Conservation (phyloP, 2,329 filamentous ascomycete genomes). For the Karstenula rhodostoma region DNA sequence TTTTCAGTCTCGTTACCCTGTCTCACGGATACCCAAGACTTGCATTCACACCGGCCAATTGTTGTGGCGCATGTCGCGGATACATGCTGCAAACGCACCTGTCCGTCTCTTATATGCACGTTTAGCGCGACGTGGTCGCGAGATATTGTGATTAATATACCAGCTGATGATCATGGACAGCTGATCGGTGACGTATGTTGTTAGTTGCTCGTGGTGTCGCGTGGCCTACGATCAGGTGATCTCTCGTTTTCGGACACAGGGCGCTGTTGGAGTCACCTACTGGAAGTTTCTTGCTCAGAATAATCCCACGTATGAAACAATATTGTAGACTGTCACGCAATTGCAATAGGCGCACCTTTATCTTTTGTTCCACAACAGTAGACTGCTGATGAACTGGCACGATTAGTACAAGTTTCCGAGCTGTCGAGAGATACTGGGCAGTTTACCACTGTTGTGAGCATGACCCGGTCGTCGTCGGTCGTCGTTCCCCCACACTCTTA, state of each 20-base stretch:
- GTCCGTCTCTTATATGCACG: neutral
- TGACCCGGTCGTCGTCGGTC: constrained; percentile 55
- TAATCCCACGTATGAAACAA: constrained; percentile 29
- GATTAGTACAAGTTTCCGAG: constrained; percentile 9
- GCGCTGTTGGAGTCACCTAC: constrained; percentile 3
- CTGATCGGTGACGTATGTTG: neutral
- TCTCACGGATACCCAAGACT: neutral
- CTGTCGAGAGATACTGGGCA: neutral
- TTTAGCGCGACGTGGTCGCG: neutral
- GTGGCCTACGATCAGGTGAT: neutral
- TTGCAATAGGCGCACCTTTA: constrained; percentile 27
- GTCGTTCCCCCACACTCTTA: constrained; percentile 51
- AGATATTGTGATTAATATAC: neutral
- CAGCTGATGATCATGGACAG: neutral
- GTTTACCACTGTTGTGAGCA: constrained; percentile 48
- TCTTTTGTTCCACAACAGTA: constrained; percentile 28
- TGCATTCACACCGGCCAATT: neutral
- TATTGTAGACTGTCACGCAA: constrained; percentile 32
- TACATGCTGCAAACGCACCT: neutral
- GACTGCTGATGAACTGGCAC: constrained; percentile 36
- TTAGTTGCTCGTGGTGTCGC: neutral
- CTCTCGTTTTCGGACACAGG: neutral
- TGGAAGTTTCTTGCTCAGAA: constrained; percentile 21
- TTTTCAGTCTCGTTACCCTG: neutral
- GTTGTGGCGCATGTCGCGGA: neutral